Base-by-base conservation (phyloP, 306 rosid genomes). In the Malus sylvestris region DNA sequence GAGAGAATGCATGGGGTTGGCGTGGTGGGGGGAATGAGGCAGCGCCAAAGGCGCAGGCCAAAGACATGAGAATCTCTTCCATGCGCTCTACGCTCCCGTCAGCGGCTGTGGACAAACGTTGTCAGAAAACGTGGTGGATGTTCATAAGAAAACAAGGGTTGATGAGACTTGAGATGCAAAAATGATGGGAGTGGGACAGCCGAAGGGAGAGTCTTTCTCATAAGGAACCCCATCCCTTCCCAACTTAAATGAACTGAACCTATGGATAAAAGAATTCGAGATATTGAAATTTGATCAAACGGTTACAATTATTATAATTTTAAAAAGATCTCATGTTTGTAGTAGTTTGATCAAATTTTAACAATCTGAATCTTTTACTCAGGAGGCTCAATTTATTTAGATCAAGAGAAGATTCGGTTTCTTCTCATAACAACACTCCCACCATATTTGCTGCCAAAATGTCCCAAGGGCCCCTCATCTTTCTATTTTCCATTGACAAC, bases 1-100 rank as follows among this genome's bases (percentile, higher is more conserved):
- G 70, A 67, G 74, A 70, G 68, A 30, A 64, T 25, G 80, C 70
- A 40, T 77, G 85, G 75, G 58, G 10, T 30, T 23, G 58, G 81
- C 84, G 83, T 30, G 63, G 81, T 84, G 83, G 76, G 70, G 76
- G 49, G 46, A 35, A 55, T 3, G 58, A 35, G 4, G 86, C 88
- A 86, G 92, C 87, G 87, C 78, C 88, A 82, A 88, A 84, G 80
- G 23, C 86, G 88, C 87, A 86, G 87, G 87, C 83, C 15, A 75
- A 51, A 18, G 14, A 61, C 38, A 35, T 68, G 25, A 49, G 66
- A 44, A 2, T 16, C 76, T 22, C 52, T 44, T 51, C 45, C 82
- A 69, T 86, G 78, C 81, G 72, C 76, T 27, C 75, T 12, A 64
- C 42, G 75, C 14, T 2, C n/a, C 52, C 29, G 30, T 15, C 68